phyloP scores from a whole-genome alignment of 2,329 filamentous ascomycete species.

The Hirsutella minnesotensis region DNA sequence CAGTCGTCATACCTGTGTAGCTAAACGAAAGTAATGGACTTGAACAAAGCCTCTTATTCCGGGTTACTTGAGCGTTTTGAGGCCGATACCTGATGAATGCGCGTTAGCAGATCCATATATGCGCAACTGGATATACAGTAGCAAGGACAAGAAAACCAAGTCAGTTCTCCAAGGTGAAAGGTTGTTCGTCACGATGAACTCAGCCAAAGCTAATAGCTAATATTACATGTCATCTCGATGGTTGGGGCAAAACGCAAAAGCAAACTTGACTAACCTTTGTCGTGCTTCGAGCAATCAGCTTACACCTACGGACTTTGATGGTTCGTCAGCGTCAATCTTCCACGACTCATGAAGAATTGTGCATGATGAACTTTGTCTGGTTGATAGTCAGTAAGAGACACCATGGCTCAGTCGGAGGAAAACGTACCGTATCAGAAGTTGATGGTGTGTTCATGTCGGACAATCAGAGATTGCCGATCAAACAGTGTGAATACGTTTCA shows the following conservation, averaged over 20 bases:
- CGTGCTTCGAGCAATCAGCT: not conserved
- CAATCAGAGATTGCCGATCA: conserved; percentile 31
- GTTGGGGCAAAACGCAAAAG: conserved; percentile 7
- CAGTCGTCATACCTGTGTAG: no score
- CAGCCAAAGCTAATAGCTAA: conserved; percentile 38
- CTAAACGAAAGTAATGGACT: no score
- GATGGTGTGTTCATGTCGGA: conserved; percentile 38
- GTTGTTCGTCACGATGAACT: conserved; percentile 44
- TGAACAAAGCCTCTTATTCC: no score
- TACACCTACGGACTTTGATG: no score
- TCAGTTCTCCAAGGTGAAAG: conserved; percentile 55
- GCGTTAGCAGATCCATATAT: no score
- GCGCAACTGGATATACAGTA: not conserved
- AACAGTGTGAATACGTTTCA: conserved; percentile 48
- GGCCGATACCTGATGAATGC: no score
- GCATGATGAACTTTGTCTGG: not conserved
- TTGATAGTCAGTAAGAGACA: not conserved
- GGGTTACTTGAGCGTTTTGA: no score
- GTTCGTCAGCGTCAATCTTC: no score
- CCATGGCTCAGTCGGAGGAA: not conserved
- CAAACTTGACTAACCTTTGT: not conserved
- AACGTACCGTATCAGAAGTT: conserved; percentile 40
- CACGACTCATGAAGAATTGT: not conserved
- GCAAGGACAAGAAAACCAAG: conserved; percentile 9
- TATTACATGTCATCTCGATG: conserved; percentile 38